phyloP scores from a whole-genome alignment of 1,284 basidiomycete genomes.

The Cystobasidium sp. region DNA sequence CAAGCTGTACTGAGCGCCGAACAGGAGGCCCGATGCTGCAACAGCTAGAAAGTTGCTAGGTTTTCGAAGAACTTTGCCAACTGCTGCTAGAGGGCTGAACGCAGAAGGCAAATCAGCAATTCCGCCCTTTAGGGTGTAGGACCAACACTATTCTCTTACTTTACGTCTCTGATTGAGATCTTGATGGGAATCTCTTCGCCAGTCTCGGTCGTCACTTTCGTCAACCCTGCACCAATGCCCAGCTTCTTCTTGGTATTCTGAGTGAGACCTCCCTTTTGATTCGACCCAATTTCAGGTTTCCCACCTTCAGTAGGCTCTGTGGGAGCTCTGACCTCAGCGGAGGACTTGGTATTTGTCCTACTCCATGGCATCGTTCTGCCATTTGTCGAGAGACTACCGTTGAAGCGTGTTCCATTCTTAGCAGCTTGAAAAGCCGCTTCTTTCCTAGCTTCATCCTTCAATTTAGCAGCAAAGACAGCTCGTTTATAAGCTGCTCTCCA shows the following conservation, averaged over 20 bases:
- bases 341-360: slow-evolving; percentile 45
- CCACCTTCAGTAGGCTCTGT: not conserved
- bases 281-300: not conserved
- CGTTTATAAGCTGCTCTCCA: slow-evolving; percentile 57
- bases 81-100: slow-evolving; percentile 50
- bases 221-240: slow-evolving; percentile 20
- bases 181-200: slow-evolving; percentile 42
- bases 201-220: slow-evolving; percentile 45
- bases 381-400: not conserved
- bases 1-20: slow-evolving; percentile 23
- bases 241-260: slow-evolving; percentile 28
- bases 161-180: slow-evolving; percentile 28
- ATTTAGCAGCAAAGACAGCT: slow-evolving; percentile 44
- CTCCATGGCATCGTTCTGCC: slow-evolving; percentile 51
- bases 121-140: slow-evolving; percentile 46
- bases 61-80: slow-evolving; percentile 59
- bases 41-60: slow-evolving; percentile 72
- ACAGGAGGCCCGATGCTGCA: slow-evolving; percentile 66
- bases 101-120: slow-evolving; percentile 49
- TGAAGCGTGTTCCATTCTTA: slow-evolving; percentile 1
- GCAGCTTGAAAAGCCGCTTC: slow-evolving; percentile 31
- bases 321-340: not conserved
- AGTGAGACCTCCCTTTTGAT: not conserved
- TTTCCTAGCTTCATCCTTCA: slow-evolving; percentile 34
- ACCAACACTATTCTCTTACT: slow-evolving; percentile 46